phyloP scores from a whole-genome alignment of 331 rosid genomes.

The Malus hybrid region DNA sequence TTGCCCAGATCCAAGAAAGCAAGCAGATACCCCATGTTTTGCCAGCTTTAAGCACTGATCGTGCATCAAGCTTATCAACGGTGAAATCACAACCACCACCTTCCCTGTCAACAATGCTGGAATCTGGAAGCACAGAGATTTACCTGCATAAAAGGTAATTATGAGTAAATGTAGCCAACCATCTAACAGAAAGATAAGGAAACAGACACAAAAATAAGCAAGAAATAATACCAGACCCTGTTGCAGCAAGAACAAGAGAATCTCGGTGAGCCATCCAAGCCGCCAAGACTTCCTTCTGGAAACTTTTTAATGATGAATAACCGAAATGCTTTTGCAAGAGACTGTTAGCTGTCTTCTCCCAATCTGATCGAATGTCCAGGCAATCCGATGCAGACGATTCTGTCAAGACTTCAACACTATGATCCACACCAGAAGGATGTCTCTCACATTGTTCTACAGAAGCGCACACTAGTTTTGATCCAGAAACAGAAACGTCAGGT shows the following conservation, averaged over 20 bases:
- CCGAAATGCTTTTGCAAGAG: conserved; percentile 69
- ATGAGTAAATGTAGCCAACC: conserved; percentile 1
- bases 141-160: conserved; percentile 51
- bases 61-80: conserved; percentile 91
- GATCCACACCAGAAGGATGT: conserved; percentile 10
- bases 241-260: conserved; percentile 86
- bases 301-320: conserved; percentile 46
- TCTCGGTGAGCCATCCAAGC: conserved; percentile 66
- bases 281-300: conserved; percentile 77
- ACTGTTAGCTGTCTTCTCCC: conserved; percentile 43
- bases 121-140: conserved; percentile 86
- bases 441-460: conserved; percentile 18
- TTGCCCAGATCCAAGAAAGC: conserved; percentile 98
- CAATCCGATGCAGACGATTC: conserved; percentile 11
- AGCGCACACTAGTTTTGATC: not conserved
- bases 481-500: conserved; percentile 9
- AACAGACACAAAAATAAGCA: not conserved
- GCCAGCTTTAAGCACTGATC: conserved; percentile 86
- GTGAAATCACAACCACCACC: conserved; percentile 92
- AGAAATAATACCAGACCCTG: conserved; percentile 68
- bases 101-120: conserved; percentile 87
- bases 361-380: conserved; percentile 24
- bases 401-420: conserved; percentile 6
- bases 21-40: conserved; percentile 63
- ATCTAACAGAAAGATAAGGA: not conserved